Base-by-base conservation (phyloP, 2,329 filamentous ascomycete genomes). In the Bipolaris sorokiniana region DNA sequence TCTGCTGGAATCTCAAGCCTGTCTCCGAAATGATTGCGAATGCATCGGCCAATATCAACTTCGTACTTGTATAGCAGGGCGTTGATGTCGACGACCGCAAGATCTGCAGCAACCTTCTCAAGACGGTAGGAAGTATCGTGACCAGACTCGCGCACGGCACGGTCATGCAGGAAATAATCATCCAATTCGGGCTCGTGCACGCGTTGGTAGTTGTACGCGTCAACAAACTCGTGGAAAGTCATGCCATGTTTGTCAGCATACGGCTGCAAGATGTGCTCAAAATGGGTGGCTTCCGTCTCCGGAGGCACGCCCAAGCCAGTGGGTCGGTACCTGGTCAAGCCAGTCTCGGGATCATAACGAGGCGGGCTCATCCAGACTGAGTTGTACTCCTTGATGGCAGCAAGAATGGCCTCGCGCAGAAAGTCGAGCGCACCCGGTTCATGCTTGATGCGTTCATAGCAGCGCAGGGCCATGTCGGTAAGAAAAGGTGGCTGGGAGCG, bases 31-130 rank as follows among this genome's bases (percentile, higher is more conserved):
- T 92, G 83, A 47, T 84, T 90, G 54, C 91, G 90, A 68, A 99
- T 97, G 7, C 88, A 90, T 59, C 90, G 87, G 2, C 91, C 89
- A 73, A 99, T 97, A 70, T 99, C 95, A 28, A 88, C 88, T 78
- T 99, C 95, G 73, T 98, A 98, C 79, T 98, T 98, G 85, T 95
- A 99, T 26, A 99, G 81, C 28, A 97, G 83, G 26, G 92, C 95
- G 79, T 99, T 98, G 53, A 98, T 84, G 72, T 99, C 95, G 57
- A 98, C 91, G 0, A 93, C 97, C 10, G 93, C 95, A 23, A 98
- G 82, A 72, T 97, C 87, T 10, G 91, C 95, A 37, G 73, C 73
- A 22, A 96, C 84, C 45, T 87, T 89, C 78, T 98, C 95, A 18
- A 99, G 83, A 16, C 95, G 91, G 78, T 98, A 98, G 15, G 91